Evolutionary conservation across 768 basidiomycete species (phyloP).

Genomic region (Boletus reticuloceps): DNA sequence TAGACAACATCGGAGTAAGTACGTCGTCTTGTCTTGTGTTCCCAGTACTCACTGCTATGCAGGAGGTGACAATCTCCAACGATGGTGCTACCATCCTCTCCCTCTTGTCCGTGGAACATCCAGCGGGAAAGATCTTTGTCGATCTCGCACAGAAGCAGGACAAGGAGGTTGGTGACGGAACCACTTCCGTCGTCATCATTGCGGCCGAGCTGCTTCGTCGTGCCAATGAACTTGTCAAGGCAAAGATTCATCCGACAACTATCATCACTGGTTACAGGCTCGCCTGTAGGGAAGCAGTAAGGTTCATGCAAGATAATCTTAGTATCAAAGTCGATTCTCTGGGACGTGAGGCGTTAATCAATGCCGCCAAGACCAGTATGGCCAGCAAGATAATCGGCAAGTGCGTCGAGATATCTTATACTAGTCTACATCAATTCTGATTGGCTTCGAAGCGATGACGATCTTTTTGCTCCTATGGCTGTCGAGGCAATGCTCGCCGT

Average conservation of each 20-base stretch:
- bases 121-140: slow-evolving; percentile 95
- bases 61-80: slow-evolving; percentile 99
- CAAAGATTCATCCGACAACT: slow-evolving; percentile 98
- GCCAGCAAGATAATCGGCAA: slow-evolving; percentile 97
- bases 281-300: slow-evolving; percentile 95
- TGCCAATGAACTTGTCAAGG: slow-evolving; percentile 96
- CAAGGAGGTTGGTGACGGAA: slow-evolving; percentile 99
- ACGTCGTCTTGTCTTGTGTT: not conserved
- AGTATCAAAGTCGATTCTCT: slow-evolving; percentile 91
- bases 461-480: slow-evolving; percentile 97
- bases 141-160: slow-evolving; percentile 99
- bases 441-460: slow-evolving; percentile 71
- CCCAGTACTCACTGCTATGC: slow-evolving; percentile 14
- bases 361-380: slow-evolving; percentile 98
- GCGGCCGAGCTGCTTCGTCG: slow-evolving; percentile 95
- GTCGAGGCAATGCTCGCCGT: slow-evolving; percentile 99
- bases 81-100: slow-evolving; percentile 99
- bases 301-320: slow-evolving; percentile 96
- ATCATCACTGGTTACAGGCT: slow-evolving; percentile 98
- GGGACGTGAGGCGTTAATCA: slow-evolving; percentile 90
- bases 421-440: slow-evolving; percentile 1
- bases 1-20: slow-evolving; percentile 94
- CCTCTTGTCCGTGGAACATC: slow-evolving; percentile 91
- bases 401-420: slow-evolving; percentile 49
- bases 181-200: slow-evolving; percentile 96